phyloP scores from a whole-genome alignment of 345 rosid genomes.

The Zanthoxylum bungeanum region DNA sequence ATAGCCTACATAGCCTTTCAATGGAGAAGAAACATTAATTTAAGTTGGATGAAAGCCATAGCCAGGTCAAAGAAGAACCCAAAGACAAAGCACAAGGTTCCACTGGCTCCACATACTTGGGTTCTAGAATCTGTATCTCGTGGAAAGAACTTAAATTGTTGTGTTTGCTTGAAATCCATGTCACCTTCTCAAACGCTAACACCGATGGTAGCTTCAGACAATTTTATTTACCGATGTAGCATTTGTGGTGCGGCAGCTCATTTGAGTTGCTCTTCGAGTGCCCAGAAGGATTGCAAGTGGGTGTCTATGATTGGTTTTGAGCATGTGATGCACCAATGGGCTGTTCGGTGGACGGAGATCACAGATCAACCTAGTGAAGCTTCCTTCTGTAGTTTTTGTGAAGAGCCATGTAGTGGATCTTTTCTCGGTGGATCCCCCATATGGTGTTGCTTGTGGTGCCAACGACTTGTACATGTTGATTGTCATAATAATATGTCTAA shows the following conservation, averaged over 20 bases:
- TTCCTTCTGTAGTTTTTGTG: slow-evolving; percentile 82
- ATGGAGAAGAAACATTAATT: slow-evolving; percentile 92
- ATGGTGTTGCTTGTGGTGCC: slow-evolving; percentile 99
- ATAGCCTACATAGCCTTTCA: slow-evolving; percentile 90
- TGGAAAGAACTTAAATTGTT: slow-evolving; percentile 79
- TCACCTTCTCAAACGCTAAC: slow-evolving; percentile 69
- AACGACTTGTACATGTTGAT: slow-evolving; percentile 91
- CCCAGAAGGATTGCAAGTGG: slow-evolving; percentile 85
- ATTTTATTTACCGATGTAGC: slow-evolving; percentile 56
- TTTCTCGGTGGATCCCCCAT: slow-evolving; percentile 95
- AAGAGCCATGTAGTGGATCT: slow-evolving; percentile 85
- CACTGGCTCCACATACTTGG: slow-evolving; percentile 77
- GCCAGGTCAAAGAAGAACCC: slow-evolving; percentile 92
- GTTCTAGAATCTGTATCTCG: slow-evolving; percentile 59
- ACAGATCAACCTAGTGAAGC: slow-evolving; percentile 80
- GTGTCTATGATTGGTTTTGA: slow-evolving; percentile 80
- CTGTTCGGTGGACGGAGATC: slow-evolving; percentile 90
- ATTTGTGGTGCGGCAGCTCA: slow-evolving; percentile 87
- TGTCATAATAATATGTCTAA: slow-evolving; percentile 73
- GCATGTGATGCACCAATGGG: slow-evolving; percentile 88
- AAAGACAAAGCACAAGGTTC: slow-evolving; percentile 69
- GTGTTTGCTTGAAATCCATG: slow-evolving; percentile 77
- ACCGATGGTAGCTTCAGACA: slow-evolving; percentile 54
- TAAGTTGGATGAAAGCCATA: slow-evolving; percentile 93
- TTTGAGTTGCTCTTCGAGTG: slow-evolving; percentile 57